These are phyloP conservation scores for Vaucheria bursata DNA, from an alignment of 352 stramenopile genomes.

Conservation along the genomic window DNA sequence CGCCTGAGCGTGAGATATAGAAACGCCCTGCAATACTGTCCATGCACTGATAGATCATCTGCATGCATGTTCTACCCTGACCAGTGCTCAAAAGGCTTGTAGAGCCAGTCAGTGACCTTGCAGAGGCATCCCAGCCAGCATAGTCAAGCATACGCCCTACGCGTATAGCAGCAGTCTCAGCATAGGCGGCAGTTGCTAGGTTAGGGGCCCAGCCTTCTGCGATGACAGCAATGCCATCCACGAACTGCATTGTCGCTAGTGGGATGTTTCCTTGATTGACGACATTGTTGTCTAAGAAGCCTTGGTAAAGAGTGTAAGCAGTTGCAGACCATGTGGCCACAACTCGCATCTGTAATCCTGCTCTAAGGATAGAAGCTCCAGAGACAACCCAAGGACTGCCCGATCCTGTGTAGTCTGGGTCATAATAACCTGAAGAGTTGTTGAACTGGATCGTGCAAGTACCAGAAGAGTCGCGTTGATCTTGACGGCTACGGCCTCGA, in stretches of 20 bases:
- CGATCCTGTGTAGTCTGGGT: conserved; percentile 4
- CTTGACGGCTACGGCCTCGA: conserved; percentile 3
- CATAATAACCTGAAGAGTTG: conserved; percentile 8
- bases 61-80: conserved; percentile 5
- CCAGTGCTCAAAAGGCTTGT: conserved; percentile 5
- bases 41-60: conserved; percentile 7
- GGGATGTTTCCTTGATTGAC: conserved; percentile 6
- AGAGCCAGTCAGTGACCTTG: conserved; percentile 4
- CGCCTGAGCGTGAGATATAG: conserved; percentile 4
- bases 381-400: conserved; percentile 4
- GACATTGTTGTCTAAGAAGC: conserved; percentile 7
- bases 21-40: conserved; percentile 5
- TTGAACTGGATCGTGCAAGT: conserved; percentile 6
- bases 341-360: conserved; percentile 6
- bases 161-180: conserved; percentile 4
- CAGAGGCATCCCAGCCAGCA: conserved; percentile 3
- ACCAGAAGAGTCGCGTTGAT: conserved; percentile 5
- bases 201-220: conserved; percentile 3
- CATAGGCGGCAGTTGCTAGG: conserved; percentile 4
- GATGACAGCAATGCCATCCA: conserved; percentile 5
- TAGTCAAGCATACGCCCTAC: conserved; percentile 5
- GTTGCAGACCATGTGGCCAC: conserved; percentile 4
- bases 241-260: conserved; percentile 5
- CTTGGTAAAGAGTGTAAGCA: conserved; percentile 7
- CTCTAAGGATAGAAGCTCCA: conserved; percentile 6